Base-by-base conservation (phyloP, 768 basidiomycete species). In the Lactarius akahatsu region DNA sequence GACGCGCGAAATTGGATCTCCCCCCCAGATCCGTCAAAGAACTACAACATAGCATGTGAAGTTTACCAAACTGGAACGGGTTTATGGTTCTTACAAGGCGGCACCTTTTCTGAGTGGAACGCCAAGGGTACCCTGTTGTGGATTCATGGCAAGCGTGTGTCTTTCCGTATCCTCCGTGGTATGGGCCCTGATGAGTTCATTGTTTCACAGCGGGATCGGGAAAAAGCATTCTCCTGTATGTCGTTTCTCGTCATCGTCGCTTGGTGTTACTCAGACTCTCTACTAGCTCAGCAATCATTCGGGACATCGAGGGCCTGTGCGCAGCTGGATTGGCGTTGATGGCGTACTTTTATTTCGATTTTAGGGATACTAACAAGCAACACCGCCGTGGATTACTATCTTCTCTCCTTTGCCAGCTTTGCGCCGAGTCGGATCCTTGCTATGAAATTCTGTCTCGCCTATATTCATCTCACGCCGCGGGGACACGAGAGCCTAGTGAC, bases 321-420 rank as follows among this genome's bases (percentile, higher is more conserved):
- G 52, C 23, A 26, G 26, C 28, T 15, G 52, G 52, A 54, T 54
- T 54, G 28, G 52, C 52, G 3, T 34, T 56, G 55, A 56, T 58
- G 36, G 60, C 43, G 6, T 61, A 61, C 50, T 52, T 15, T 52
- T 52, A 52, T 26, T 52, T 52, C 26, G 50, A 52, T 5, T 52
- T 52, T 7, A 32, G 43, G 28, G 60, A 61, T 6, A 16, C 28
- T 10, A 13, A n/a, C 41, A 61, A 61, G 47, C 60, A 61, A 34
- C 9, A 61, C 11, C 28, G 28, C 2, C 60, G 55, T 56, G 55
- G 55, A 7, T 56, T 56, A 56, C 55, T 56, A 9, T 30, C 55
- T 6, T 56, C 55, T 34, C 55, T 56, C 30, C 30, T 56, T 32
- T 56, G 30, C 16, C 55, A 56, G 9, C 55, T 56, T 32, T 56